A percentile compares a stretch with the other conserved stretches of the same genome.
Conservation (phyloP, 176 grass and related monocot genomes). For the Pharus latifolius region DNA sequence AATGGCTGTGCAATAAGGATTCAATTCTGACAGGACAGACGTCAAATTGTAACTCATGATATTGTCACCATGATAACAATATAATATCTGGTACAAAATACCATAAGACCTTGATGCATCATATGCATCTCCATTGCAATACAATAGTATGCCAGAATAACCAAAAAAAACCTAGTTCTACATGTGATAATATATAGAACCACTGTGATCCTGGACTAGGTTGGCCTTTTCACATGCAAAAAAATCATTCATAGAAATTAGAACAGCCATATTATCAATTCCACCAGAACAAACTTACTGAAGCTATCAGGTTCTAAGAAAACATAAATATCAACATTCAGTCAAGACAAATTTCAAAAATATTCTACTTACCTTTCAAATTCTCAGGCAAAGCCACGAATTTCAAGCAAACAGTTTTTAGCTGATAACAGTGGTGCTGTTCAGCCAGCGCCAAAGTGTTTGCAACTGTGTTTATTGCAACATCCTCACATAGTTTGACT, state of each 20-base stretch:
- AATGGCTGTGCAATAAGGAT: not conserved
- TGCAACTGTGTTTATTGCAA: constrained; percentile 94
- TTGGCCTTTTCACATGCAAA: not conserved
- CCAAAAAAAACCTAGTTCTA: not conserved
- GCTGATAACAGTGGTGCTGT: constrained; percentile 91
- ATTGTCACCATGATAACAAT: not conserved
- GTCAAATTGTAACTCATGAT: not conserved
- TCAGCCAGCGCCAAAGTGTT: constrained; percentile 94
- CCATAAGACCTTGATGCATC: not conserved
- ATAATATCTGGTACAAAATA: not conserved
- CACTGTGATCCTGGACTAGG: not conserved
- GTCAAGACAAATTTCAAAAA: not conserved
- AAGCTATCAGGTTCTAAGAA: not conserved
- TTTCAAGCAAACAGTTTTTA: constrained; percentile 92
- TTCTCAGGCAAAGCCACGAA: constrained; percentile 87
- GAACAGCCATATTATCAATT: not conserved
- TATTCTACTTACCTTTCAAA: constrained; percentile 59
- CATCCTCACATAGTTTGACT: constrained; percentile 66
- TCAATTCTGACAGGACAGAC: not conserved
- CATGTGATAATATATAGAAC: not conserved
- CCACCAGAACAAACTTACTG: not conserved
- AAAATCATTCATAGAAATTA: not conserved
- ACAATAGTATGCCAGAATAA: not conserved
- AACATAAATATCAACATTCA: not conserved
- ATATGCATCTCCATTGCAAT: not conserved